Percentiles rank a stretch among this genome's conserved stretches.
Evolutionary conservation across 179 eudicot genomes (phyloP).

Genomic region (Spergularia azorica): DNA sequence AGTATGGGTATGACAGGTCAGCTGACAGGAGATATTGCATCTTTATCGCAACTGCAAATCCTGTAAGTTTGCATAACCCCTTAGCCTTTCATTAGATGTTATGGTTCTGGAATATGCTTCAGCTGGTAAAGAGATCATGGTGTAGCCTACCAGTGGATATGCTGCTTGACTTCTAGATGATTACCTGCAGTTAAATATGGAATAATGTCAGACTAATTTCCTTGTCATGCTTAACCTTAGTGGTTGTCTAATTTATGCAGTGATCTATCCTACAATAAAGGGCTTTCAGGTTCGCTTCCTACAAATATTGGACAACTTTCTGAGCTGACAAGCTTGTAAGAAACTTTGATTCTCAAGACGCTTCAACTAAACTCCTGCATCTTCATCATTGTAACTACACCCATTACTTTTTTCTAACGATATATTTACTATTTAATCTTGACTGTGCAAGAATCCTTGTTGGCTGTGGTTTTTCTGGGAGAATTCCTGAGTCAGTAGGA

Average conservation of each 20-base stretch:
- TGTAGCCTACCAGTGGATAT: not conserved
- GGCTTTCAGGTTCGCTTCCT: conserved; percentile 70
- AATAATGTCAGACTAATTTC: no score
- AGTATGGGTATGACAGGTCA: conserved; percentile 43
- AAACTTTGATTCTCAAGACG: conserved; percentile 12
- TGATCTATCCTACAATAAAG: conserved; percentile 76
- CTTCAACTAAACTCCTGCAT: not conserved
- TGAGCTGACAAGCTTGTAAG: conserved; percentile 70
- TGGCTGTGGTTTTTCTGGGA: conserved; percentile 65
- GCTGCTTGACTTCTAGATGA: not conserved
- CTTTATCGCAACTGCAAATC: conserved; percentile 38
- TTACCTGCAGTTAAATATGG: not conserved
- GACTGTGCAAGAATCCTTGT: conserved; percentile 44
- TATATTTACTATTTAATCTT: not conserved
- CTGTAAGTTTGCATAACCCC: conserved; percentile 32
- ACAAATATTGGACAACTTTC: conserved; percentile 52
- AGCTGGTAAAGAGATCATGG: not conserved
- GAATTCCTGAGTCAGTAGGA: conserved; percentile 61
- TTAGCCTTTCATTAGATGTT: not conserved
- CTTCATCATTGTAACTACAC: not conserved
- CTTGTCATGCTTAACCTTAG: not conserved
- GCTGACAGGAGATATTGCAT: conserved; percentile 39
- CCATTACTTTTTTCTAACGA: not conserved
- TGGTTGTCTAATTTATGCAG: conserved; percentile 34
- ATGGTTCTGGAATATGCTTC: not conserved